Conservation (phyloP, 352 stramenopile genomes). For the Aphanomyces euteiches region DNA sequence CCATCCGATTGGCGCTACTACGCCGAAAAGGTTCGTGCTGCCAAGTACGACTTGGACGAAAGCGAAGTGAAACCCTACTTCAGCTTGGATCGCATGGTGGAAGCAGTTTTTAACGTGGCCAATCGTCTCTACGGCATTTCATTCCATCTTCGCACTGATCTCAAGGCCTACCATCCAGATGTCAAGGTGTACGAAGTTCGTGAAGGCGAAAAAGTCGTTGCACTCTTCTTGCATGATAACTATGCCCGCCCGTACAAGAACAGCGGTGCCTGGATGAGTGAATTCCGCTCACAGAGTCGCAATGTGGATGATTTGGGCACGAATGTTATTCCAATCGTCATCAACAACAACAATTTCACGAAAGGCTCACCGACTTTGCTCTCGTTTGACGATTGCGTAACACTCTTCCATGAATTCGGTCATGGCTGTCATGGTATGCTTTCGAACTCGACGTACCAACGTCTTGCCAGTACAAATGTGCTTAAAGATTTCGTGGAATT, state of each 20-base stretch:
- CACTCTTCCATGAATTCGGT: constrained; percentile 63
- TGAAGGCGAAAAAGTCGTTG: constrained; percentile 36
- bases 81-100: constrained; percentile 46
- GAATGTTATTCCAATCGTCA: constrained; percentile 50
- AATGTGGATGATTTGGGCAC: constrained; percentile 35
- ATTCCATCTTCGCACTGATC: constrained; percentile 45
- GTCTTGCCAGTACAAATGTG: constrained; percentile 52
- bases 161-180: constrained; percentile 57
- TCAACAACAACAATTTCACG: constrained; percentile 77
- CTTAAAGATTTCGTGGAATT: constrained; percentile 69
- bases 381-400: constrained; percentile 45
- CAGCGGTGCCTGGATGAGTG: constrained; percentile 61
- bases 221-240: constrained; percentile 63
- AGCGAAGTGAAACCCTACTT: constrained; percentile 62
- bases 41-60: constrained; percentile 66
- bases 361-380: constrained; percentile 44
- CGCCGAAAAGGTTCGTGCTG: constrained; percentile 52
- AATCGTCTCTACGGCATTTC: constrained; percentile 56
- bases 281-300: constrained; percentile 53
- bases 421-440: constrained; percentile 68
- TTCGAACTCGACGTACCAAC: constrained; percentile 45
- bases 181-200: constrained; percentile 62
- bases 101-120: constrained; percentile 57
- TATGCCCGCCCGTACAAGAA: constrained; percentile 49
- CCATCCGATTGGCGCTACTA: constrained; percentile 73